Conservation (phyloP, 2,329 filamentous ascomycete genomes). For the Aspergillus pseudoglaucus region DNA sequence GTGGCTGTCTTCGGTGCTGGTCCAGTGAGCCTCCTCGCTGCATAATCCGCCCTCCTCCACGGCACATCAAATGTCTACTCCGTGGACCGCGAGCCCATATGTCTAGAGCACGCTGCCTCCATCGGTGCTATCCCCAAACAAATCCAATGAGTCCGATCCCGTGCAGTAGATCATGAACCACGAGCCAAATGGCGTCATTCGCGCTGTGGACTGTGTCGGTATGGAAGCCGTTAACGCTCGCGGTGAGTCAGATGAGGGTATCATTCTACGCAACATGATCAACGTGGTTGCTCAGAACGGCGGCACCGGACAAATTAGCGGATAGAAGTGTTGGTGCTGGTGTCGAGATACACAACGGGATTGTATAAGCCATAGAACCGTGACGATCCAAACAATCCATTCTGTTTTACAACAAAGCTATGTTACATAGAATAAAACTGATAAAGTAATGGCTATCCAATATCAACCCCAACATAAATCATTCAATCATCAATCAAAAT, state of each 20-base stretch:
- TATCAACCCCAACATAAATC: background rate
- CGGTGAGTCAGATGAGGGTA: background rate
- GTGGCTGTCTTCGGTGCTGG: background rate
- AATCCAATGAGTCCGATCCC: background rate
- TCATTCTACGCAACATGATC: background rate
- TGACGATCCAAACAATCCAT: too few species aligned
- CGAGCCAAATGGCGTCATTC: background rate
- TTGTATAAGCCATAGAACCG: too few species aligned
- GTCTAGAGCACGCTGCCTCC: background rate
- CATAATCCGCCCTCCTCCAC: background rate
- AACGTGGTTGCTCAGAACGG: background rate
- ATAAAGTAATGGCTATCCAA: background rate
- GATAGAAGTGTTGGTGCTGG: too few species aligned
- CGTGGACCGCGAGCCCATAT: background rate
- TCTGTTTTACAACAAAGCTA: background rate
- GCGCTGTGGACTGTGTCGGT: background rate
- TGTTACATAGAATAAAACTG: background rate
- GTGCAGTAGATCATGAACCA: background rate
- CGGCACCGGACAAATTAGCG: background rate
- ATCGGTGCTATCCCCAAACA: background rate
- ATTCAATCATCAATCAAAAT: constrained; percentile 61
- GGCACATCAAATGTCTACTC: background rate
- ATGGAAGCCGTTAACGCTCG: background rate
- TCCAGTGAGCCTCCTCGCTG: background rate
- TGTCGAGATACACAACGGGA: too few species aligned